Evolutionary conservation across 495 filamentous ascomycete species (phyloP).

Genomic region (Penicillium silybi): DNA sequence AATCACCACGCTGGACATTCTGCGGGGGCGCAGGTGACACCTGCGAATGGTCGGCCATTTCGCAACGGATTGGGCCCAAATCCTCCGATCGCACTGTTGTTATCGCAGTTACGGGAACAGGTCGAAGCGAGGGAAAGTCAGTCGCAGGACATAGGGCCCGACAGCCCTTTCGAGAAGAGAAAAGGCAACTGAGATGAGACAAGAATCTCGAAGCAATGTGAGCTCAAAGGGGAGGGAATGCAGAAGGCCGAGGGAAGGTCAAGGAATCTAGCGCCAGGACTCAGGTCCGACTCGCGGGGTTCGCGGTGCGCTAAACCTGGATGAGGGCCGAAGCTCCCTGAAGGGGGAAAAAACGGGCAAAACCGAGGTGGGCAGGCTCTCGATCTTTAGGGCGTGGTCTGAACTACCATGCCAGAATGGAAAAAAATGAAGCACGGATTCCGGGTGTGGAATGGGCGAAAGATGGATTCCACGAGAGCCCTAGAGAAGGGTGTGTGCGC

Average conservation of each 20-base stretch:
- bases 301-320: conserved; percentile 14
- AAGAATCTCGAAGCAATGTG: conserved; percentile 19
- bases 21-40: conserved; percentile 27
- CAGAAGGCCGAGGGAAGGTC: conserved; percentile 7
- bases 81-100: conserved; percentile 8
- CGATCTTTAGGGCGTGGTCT: conserved; percentile 9
- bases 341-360: conserved; percentile 3
- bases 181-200: conserved; percentile 4
- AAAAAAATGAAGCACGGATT: not conserved
- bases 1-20: conserved; percentile 59
- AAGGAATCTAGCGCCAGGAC: conserved; percentile 21
- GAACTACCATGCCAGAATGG: conserved; percentile 9
- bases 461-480: not conserved
- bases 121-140: conserved; percentile 8
- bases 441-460: not conserved
- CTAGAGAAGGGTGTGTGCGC: not conserved
- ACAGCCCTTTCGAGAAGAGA: conserved; percentile 22
- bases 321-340: conserved; percentile 6
- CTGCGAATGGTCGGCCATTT: conserved; percentile 33
- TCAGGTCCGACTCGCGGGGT: conserved; percentile 22
- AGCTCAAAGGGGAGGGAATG: conserved; percentile 26
- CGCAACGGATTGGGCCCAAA: conserved; percentile 5
- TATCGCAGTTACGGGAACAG: not conserved
- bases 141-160: conserved; percentile 29
- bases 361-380: not conserved